A percentile compares a stretch with the other conserved stretches of the same genome.
Evolutionary conservation across 2,329 filamentous ascomycete species (phyloP).

Genomic region (Mariannaea sp.): DNA sequence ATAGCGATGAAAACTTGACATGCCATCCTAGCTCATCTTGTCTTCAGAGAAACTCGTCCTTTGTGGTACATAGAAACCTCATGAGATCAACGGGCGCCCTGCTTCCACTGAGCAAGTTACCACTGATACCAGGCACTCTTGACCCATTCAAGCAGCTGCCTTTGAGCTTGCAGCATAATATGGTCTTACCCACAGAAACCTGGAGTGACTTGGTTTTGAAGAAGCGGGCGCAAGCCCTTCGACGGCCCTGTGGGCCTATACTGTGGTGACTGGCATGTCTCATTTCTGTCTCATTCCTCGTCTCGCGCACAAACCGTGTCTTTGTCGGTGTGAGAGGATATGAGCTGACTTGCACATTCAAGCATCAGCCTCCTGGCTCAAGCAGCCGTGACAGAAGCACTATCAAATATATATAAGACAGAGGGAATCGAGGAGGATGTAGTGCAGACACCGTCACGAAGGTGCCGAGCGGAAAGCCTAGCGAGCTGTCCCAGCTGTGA

Average conservation of each 20-base stretch:
- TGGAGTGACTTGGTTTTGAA: neutral
- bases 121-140: neutral
- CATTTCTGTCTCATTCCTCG: conserved; percentile 4
- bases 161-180: no score
- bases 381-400: neutral
- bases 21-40: no score
- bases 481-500: conserved; percentile 3
- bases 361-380: conserved; percentile 7
- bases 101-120: neutral
- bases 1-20: no score
- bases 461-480: neutral
- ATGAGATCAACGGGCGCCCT: no score
- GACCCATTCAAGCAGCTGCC: neutral
- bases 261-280: conserved; percentile 4
- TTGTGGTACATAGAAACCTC: no score
- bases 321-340: neutral
- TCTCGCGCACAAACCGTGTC: conserved; percentile 1
- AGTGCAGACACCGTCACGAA: neutral
- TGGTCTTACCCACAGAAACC: no score
- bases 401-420: neutral
- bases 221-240: conserved; percentile 1
- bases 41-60: no score
- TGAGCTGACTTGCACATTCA: neutral
- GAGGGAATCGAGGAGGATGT: neutral
- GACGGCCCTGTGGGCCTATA: neutral